Conservation (phyloP, 148 eudicot species). For the Rhododendron henanense region DNA sequence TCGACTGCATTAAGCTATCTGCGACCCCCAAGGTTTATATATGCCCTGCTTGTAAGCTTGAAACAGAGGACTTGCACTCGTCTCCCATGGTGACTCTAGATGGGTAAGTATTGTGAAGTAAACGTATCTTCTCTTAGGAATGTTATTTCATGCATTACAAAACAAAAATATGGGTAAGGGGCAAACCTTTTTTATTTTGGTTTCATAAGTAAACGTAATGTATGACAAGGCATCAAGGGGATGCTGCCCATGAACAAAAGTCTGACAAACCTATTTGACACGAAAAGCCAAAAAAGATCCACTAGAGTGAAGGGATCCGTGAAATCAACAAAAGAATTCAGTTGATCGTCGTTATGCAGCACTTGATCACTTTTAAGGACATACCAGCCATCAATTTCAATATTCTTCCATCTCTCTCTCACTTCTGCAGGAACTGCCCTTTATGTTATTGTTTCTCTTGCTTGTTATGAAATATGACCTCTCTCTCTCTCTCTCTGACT, state of each 20-base stretch:
- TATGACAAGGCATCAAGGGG: not conserved
- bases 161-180: not conserved
- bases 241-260: not conserved
- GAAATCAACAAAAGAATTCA: not conserved
- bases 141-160: not conserved
- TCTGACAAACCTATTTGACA: not conserved
- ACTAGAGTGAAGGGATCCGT: not conserved
- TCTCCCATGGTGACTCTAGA: conserved; percentile 36
- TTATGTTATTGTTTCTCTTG: not conserved
- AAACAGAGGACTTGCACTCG: conserved; percentile 27
- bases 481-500: not conserved
- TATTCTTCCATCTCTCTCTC: not conserved
- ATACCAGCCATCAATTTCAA: not conserved
- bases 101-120: conserved; percentile 34
- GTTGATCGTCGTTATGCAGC: not conserved
- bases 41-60: conserved; percentile 86
- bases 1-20: conserved; percentile 74
- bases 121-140: not conserved
- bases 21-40: conserved; percentile 67
- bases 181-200: not conserved
- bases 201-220: not conserved
- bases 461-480: not conserved
- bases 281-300: not conserved
- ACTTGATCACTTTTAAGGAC: not conserved
- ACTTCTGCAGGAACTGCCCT: not conserved